Evolutionary conservation across 2,329 filamentous ascomycete genomes (phyloP).

Genomic region (Daldinia sp.): DNA sequence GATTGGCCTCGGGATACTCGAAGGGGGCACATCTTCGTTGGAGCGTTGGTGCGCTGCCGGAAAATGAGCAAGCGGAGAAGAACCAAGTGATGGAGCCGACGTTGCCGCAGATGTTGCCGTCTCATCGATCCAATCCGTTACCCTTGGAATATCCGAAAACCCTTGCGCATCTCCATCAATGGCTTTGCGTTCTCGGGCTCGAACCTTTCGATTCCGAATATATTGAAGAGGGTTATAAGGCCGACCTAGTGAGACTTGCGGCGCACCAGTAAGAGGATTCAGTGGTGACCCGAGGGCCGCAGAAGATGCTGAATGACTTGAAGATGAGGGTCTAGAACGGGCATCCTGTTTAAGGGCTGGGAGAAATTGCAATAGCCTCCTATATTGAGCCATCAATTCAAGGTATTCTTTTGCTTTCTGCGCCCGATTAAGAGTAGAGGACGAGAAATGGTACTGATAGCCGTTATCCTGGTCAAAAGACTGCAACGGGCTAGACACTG

Average conservation of each 20-base stretch:
- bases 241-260: conserved; percentile 63
- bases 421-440: conserved; percentile 80
- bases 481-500: conserved; percentile 57
- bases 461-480: conserved; percentile 58
- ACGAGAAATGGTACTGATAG: conserved; percentile 74
- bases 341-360: conserved; percentile 70
- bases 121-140: conserved; percentile 79
- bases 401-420: conserved; percentile 86
- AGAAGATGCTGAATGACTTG: conserved; percentile 55
- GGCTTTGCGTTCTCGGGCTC: conserved; percentile 77
- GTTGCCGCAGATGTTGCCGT: conserved; percentile 62
- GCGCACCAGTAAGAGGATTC: conserved; percentile 45
- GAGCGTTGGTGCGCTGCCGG: conserved; percentile 55
- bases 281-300: conserved; percentile 35
- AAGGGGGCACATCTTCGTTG: conserved; percentile 47
- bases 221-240: conserved; percentile 92
- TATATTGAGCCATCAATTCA: conserved; percentile 85
- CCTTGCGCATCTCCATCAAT: conserved; percentile 79
- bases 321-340: conserved; percentile 49
- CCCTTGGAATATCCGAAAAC: conserved; percentile 76
- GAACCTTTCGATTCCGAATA: conserved; percentile 86
- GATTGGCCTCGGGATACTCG: conserved; percentile 53
- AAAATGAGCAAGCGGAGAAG: conserved; percentile 56
- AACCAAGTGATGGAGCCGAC: conserved; percentile 46
- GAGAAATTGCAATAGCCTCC: conserved; percentile 78